These are phyloP conservation scores for Sclerotinia borealis DNA, from an alignment of 2,329 filamentous ascomycete species.

Conservation along the genomic window DNA sequence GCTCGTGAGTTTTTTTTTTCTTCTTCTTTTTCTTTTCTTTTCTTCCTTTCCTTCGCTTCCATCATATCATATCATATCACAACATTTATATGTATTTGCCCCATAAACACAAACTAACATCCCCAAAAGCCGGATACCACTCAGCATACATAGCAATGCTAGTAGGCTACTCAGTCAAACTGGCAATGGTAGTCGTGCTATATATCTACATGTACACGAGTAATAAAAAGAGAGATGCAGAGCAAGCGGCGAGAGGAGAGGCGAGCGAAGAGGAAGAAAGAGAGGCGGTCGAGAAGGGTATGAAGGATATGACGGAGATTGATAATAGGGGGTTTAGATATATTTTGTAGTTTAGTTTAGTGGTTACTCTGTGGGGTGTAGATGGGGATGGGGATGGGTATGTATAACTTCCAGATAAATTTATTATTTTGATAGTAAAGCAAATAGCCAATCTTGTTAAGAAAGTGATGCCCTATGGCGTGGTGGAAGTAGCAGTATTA, in stretches of 20 bases:
- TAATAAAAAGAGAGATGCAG: slow-evolving; percentile 48
- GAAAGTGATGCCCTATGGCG: no score
- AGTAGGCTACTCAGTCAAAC: slow-evolving; percentile 48
- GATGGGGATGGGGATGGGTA: no score
- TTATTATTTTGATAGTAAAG: no score
- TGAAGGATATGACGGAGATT: slow-evolving; percentile 50
- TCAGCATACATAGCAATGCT: slow-evolving; percentile 40
- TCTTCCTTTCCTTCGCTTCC: not conserved
- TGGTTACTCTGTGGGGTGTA: no score
- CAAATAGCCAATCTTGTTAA: no score
- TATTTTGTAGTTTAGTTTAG: slow-evolving; percentile 31
- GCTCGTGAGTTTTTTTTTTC: slow-evolving; percentile 21
- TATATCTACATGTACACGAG: slow-evolving; percentile 50
- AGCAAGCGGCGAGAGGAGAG: slow-evolving; percentile 28
- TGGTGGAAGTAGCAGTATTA: no score
- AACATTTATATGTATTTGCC: not conserved
- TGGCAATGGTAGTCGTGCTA: slow-evolving; percentile 42
- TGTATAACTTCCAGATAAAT: no score
- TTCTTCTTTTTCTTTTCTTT: not conserved
- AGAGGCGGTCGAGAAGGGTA: slow-evolving; percentile 47
- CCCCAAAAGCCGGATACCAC: slow-evolving; percentile 30
- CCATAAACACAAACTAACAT: not conserved
- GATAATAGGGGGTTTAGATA: slow-evolving; percentile 51
- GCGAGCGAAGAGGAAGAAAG: slow-evolving; percentile 40
- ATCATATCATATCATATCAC: not conserved